phyloP scores from a whole-genome alignment of 1,284 basidiomycete species.

The Apiotrichum laibachii region DNA sequence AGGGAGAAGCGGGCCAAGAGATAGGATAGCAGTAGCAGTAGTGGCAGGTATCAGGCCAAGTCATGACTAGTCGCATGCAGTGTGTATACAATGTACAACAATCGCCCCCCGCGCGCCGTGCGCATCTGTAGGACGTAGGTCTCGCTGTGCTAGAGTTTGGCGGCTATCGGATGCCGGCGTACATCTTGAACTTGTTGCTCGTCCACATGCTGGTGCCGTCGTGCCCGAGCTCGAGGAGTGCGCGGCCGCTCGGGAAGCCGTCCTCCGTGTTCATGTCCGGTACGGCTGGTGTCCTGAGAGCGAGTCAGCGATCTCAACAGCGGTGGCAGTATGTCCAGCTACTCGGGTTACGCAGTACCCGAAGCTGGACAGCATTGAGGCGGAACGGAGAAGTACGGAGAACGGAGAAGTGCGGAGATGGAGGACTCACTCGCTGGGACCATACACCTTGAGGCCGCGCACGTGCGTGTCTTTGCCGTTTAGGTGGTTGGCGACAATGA shows the following conservation, averaged over 20 bases:
- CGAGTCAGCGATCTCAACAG: not conserved
- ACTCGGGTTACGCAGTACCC: no score
- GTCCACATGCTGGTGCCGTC: slow-evolving; percentile 56
- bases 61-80: slow-evolving; percentile 9
- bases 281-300: not conserved
- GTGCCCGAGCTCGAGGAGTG: slow-evolving; percentile 43
- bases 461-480: slow-evolving; percentile 99
- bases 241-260: slow-evolving; percentile 14
- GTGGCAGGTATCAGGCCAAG: not conserved
- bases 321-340: not conserved
- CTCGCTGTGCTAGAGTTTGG: not conserved
- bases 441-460: slow-evolving; percentile 79
- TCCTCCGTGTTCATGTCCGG: slow-evolving; percentile 6
- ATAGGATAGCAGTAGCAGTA: not conserved
- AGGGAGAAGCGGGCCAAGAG: not conserved
- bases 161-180: slow-evolving; percentile 64
- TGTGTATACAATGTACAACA: not conserved
- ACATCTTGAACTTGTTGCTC: slow-evolving; percentile 66
- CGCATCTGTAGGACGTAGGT: not conserved
- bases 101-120: not conserved
- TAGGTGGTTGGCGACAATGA: slow-evolving; percentile 90
- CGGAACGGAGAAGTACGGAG: not conserved
- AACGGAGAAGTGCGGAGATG: no score
- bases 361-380: no score
- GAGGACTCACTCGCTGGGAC: slow-evolving; percentile 69